These are phyloP conservation scores for Passiflora organensis DNA, from an alignment of 345 rosid genomes.

Conservation along the genomic window DNA sequence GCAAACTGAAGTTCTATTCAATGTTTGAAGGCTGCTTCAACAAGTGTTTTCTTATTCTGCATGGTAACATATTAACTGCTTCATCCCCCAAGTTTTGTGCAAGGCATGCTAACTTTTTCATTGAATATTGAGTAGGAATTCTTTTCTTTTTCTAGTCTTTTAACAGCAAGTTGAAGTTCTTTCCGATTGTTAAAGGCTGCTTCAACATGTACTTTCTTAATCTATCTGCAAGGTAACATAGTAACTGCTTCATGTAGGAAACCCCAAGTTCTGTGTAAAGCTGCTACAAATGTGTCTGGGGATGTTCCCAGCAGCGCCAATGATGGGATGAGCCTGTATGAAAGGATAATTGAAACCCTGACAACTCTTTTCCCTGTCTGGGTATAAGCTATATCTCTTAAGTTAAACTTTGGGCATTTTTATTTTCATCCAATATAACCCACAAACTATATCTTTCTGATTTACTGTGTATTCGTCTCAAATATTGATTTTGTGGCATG, in stretches of 20 bases:
- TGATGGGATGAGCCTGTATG: slow-evolving; percentile 57
- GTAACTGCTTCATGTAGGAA: slow-evolving; percentile 39
- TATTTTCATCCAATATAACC: not conserved
- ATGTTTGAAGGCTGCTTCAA: no score
- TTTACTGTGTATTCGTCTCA: not conserved
- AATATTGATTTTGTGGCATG: not conserved
- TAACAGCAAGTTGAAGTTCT: no score
- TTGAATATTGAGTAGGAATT: no score
- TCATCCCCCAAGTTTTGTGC: no score
- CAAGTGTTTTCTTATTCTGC: no score
- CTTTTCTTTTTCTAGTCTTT: no score
- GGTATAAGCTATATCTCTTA: slow-evolving; percentile 41
- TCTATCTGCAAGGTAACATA: no score
- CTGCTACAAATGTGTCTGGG: slow-evolving; percentile 57
- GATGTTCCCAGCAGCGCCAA: slow-evolving; percentile 48
- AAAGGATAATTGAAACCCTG: slow-evolving; percentile 74
- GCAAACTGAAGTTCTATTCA: no score
- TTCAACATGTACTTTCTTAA: no score
- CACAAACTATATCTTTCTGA: no score
- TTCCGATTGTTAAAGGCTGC: no score
- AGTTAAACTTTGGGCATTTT: not conserved
- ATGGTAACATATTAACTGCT: slow-evolving; percentile 9
- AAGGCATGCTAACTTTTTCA: no score
- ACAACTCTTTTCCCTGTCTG: slow-evolving; percentile 88
- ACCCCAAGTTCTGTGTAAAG: slow-evolving; percentile 45